Base-by-base conservation (phyloP, 345 rosid species). In the Isatis tinctoria region DNA sequence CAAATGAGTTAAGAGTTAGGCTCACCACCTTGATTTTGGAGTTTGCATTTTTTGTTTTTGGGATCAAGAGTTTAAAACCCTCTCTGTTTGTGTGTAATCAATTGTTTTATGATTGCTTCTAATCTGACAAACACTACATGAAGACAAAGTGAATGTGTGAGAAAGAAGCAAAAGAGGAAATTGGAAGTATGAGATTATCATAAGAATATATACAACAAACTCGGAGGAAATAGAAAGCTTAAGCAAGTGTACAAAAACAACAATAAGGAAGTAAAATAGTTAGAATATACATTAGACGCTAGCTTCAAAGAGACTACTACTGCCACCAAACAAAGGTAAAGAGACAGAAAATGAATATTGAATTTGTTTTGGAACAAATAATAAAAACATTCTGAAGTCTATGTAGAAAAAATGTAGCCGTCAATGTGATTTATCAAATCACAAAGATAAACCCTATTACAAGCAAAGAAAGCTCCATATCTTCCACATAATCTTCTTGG, bases 311-410 rank as follows among this genome's bases (percentile, higher is more conserved):
- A 77, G 62, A 77, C 80, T 77, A 35, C 61, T 70, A 77, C 0
- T 71, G 48, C 73, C 73, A 77, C 80, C 97, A 86, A 93, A 89
- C 89, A 60, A 41, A 81, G 61, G 77, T 72, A 59, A 75, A 54
- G 78, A 78, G 13, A 59, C 53, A 51, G 6, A 12, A 67, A 75
- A 72, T 24, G 20, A 58, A 35, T 20, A 73, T 12, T 51, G 69
- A 45, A 45, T 33, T 20, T 16, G 4, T 30, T 35, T 56, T 41
- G 41, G 40, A 72, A 41, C 30, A 16, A 24, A 49, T 54, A 10
- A 4, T 37, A 8, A 74, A 61, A 60, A 53, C 78, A 79, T 75
- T 43, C 65, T 22, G 37, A 67, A 68, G 64, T 28, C 28, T 41
- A 51, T 33, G 24, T 47, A 59, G 61, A 59, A 67, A 60, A 27